Evolutionary conservation across 2,329 filamentous ascomycete species (phyloP).

Genomic region (Karstenula rhodostoma): DNA sequence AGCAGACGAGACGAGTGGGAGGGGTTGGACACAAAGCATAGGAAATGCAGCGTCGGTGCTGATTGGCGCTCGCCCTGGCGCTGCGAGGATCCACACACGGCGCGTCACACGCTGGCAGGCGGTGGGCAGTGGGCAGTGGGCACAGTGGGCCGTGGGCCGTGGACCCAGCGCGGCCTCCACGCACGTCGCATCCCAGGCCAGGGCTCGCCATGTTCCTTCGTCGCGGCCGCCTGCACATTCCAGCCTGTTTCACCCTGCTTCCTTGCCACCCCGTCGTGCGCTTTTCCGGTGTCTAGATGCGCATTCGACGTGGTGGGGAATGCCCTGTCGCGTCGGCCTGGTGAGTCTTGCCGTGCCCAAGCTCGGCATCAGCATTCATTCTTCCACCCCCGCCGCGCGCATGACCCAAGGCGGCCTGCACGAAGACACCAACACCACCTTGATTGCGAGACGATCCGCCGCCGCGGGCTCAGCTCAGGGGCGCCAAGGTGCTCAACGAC

Average conservation of each 20-base stretch:
- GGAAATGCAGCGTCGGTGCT: not conserved
- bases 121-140: not conserved
- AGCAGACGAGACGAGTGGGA: slow-evolving; percentile 7
- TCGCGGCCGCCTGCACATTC: slow-evolving; percentile 16
- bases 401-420: slow-evolving; percentile 23
- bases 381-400: slow-evolving; percentile 11
- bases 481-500: no score
- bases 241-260: slow-evolving; percentile 21
- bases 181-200: slow-evolving; percentile 9
- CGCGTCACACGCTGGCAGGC: slow-evolving; percentile 5
- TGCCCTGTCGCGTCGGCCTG: not conserved
- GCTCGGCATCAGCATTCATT: slow-evolving; percentile 5
- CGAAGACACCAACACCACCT: slow-evolving; percentile 3
- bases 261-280: slow-evolving; percentile 10
- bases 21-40: slow-evolving; percentile 6
- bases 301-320: not conserved
- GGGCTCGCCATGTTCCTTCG: slow-evolving; percentile 9
- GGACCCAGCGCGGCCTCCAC: slow-evolving; percentile 4
- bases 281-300: not conserved
- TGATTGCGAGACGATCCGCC: slow-evolving; percentile 16
- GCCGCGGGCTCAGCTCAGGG: slow-evolving; percentile 15
- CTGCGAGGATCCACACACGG: not conserved
- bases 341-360: slow-evolving; percentile 9
- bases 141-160: no score
- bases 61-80: not conserved